Evolutionary conservation across 169 alveolate species (phyloP).

Genomic region (Amoebophrya sp.): DNA sequence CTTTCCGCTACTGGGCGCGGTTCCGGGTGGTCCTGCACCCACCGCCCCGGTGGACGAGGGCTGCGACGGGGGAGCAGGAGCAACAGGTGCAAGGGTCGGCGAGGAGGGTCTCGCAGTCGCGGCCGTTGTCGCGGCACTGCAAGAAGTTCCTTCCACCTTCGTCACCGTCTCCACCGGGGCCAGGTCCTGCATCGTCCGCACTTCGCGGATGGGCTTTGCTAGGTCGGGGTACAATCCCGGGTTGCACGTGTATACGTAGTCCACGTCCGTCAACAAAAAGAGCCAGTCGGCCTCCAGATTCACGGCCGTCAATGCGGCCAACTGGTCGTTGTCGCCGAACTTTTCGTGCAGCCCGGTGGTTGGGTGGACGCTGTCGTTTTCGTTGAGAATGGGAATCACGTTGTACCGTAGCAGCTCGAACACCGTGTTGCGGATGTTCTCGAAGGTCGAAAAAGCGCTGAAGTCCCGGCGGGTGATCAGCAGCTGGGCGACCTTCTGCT

Average conservation of each 20-base stretch:
- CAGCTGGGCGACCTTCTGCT: constrained; percentile 52
- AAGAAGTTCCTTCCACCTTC: background rate
- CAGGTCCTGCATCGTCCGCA: constrained; percentile 38
- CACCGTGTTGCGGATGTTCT: constrained; percentile 47
- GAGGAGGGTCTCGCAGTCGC: background rate
- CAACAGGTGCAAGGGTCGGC: background rate
- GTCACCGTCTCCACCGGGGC: too few species aligned
- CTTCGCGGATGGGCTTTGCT: constrained; percentile 49
- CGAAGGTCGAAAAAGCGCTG: constrained; percentile 38
- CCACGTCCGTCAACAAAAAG: constrained; percentile 51
- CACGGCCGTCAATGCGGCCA: constrained; percentile 51
- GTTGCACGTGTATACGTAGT: constrained; percentile 48
- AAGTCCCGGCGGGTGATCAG: constrained; percentile 51
- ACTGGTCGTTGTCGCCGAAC: constrained; percentile 51
- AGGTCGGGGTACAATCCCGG: constrained; percentile 36
- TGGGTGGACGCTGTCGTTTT: constrained; percentile 48
- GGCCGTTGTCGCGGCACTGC: background rate
- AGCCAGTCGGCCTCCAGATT: constrained; percentile 52
- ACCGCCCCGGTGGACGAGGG: background rate
- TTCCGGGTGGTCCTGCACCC: background rate
- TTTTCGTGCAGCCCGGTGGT: constrained; percentile 34
- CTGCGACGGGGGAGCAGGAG: constrained; percentile 35
- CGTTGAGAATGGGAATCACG: constrained; percentile 53
- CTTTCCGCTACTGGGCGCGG: background rate
- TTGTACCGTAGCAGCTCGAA: constrained; percentile 47